Conservation (phyloP, 2,329 filamentous ascomycete genomes). For the Diaporthe sp. region DNA sequence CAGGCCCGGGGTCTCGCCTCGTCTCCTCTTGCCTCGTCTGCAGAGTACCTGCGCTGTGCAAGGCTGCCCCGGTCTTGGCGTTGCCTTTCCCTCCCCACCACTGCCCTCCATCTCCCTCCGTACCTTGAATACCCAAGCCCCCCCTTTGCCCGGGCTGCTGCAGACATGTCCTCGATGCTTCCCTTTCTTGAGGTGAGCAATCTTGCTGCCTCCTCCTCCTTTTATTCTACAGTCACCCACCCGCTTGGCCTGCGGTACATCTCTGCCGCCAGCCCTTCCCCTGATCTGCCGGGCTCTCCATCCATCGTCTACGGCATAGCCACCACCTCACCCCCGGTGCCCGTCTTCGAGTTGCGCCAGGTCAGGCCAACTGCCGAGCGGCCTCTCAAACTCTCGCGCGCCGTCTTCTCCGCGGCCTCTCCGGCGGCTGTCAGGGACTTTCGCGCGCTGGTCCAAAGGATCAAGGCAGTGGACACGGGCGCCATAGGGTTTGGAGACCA, state of each 20-base stretch:
- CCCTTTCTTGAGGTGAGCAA: slow-evolving; percentile 76
- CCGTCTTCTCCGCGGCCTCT: slow-evolving; percentile 76
- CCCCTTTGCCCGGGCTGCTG: slow-evolving; percentile 16
- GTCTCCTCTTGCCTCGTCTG: neutral
- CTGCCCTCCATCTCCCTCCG: neutral
- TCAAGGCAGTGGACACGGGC: slow-evolving; percentile 31
- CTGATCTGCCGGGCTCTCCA: slow-evolving; percentile 39
- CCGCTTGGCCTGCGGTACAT: slow-evolving; percentile 82
- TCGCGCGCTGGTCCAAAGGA: slow-evolving; percentile 73
- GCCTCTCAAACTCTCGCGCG: slow-evolving; percentile 55
- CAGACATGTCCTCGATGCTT: slow-evolving; percentile 49
- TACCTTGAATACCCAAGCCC: slow-evolving; percentile 25
- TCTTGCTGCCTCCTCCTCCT: slow-evolving; percentile 82
- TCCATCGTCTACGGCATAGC: slow-evolving; percentile 55
- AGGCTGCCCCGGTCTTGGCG: slow-evolving; percentile 14
- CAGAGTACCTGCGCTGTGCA: slow-evolving; percentile 15
- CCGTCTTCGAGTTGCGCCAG: slow-evolving; percentile 59
- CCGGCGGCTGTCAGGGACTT: slow-evolving; percentile 76
- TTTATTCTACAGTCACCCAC: slow-evolving; percentile 83
- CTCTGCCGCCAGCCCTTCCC: slow-evolving; percentile 43
- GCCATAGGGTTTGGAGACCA: slow-evolving; percentile 40
- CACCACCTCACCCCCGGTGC: slow-evolving; percentile 44
- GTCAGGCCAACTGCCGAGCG: slow-evolving; percentile 49
- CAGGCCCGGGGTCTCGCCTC: slow-evolving; percentile 3
- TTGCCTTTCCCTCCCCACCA: neutral